Percentiles rank a stretch among this genome's conserved stretches.
These are phyloP conservation scores for Pholiota microspora DNA, from an alignment of 768 basidiomycete genomes.

Conservation along the genomic window DNA sequence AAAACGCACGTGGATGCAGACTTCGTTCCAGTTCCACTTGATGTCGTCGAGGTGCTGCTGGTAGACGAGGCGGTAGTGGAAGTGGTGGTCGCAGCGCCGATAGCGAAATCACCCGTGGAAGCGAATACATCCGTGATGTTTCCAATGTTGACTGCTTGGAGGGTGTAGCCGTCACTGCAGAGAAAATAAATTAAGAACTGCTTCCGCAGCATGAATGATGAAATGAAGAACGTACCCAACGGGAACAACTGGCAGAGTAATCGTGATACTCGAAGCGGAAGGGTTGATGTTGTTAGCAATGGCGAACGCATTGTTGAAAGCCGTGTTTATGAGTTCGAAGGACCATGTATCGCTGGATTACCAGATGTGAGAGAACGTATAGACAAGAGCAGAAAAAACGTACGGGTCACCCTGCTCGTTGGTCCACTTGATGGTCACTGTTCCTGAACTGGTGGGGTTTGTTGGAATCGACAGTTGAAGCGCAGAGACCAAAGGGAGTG, in stretches of 20 bases:
- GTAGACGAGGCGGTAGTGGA: conserved; percentile 5
- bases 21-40: not conserved
- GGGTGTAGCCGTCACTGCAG: conserved; percentile 44
- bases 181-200: not conserved
- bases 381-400: conserved; percentile 13
- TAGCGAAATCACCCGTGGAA: conserved; percentile 37
- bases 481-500: conserved; percentile 47
- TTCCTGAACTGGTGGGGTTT: conserved; percentile 28
- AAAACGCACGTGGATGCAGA: conserved; percentile 11
- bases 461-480: conserved; percentile 38
- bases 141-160: conserved; percentile 43
- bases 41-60: not conserved
- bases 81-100: conserved; percentile 24
- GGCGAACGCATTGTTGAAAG: conserved; percentile 53
- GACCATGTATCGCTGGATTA: conserved; percentile 30
- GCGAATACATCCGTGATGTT: conserved; percentile 47
- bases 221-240: conserved; percentile 35
- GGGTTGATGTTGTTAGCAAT: conserved; percentile 55
- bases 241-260: conserved; percentile 49
- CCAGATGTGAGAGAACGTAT: not conserved
- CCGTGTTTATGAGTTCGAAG: conserved; percentile 43
- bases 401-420: conserved; percentile 40
- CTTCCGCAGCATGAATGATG: not conserved
- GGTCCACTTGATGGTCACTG: conserved; percentile 47
- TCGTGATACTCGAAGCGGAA: conserved; percentile 25